Base-by-base conservation (phyloP, 441 rosid species). In the Dalechampia spathulata region DNA sequence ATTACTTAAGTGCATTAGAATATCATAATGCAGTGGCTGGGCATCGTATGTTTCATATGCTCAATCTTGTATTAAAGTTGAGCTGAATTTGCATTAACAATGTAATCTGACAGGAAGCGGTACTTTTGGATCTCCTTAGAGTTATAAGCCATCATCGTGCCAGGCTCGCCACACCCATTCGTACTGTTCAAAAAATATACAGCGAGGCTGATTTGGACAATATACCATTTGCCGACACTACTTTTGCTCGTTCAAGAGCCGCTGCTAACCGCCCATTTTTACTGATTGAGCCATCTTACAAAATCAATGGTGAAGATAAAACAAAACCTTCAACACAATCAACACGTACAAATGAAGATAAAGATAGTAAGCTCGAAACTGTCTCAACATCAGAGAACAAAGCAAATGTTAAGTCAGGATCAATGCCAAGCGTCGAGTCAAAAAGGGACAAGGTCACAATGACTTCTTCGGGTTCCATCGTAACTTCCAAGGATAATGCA, bases 131-230 rank as follows among this genome's bases (percentile, higher is more conserved):
- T 76, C 93, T 91, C 65, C 88, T 91, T 23, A 79, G 96, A 73
- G 98, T 91, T 56, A 73, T 88, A 72, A 84, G 95, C 70, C 90
- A 87, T 70, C 98, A 91, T 73, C 69, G 83, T 47, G 96, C 96
- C 45, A 79, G 95, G 54, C 84, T 91, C 25, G 96, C 98, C 49
- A 91, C 95, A 64, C 95, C 96, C 23, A 85, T 91, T 49, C 90
- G 98, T 51, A 87, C 98, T 37, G 64, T 90, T 71, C 96, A 85
- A 60, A 91, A 81, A 76, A 59, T 72, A 62, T 76, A 75, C 61
- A 61, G 69, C 21, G 96, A 83, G 30, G 55, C 82, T 1, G 96
- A 90, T 55, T 34, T 83, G 74, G 98, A 82, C 34, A 80, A 79
- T 64, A 13, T 81, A 25, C 90, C 95, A 39, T 87, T 79, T 74